Base-by-base conservation (phyloP, 202 grass and related monocot genomes). In the Hordeum pubiflorum region DNA sequence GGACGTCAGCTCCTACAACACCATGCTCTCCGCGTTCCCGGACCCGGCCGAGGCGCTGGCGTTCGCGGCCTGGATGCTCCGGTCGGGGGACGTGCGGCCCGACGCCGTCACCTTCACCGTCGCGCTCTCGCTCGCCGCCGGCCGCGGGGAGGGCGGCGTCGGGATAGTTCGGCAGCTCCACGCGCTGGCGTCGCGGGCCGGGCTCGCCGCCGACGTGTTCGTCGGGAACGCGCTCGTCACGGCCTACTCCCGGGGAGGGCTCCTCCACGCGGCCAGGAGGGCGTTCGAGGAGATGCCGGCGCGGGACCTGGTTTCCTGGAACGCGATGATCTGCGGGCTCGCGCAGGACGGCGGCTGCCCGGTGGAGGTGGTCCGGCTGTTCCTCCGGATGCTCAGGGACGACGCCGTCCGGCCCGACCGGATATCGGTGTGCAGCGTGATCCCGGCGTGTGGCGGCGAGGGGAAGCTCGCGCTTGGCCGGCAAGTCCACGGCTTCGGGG, bases 1-100 rank as follows among this genome's bases (percentile, higher is more conserved):
- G 61, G 90, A 97, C 34, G 58, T 41, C 40, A 84, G 82, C 80
- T 93, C 95, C 58, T 97, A 93, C 90, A 97, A 97, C 63, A 94
- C 92, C 72, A 84, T 89, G 58, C 80, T 97, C 36, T 89, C 95
- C 27, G 82, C 84, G 58, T 77, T 86, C 48, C 74, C 82, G 24
- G 85, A 90, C 62, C 79, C 71, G 8, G 83, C 21, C 18, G 76
- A 82, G 9, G 90, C 66, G 57, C 83, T 97, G 58, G 71, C 44
- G 0, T 93, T 97, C 50, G 79, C 82, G 9, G 34, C 81, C 4
- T 87, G 76, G 82, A 86, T 93, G 92, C 89, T 89, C 26, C 84
- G 79, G 13, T 58, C 71, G 18, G 90, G 90, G 23, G 84, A 64
- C 58, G 63, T 91, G 66, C 63, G 79, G 15, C 82, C 87, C 64